Conservation (phyloP, 371 early-diverging fungal genomes). For the Syncephalis fuscata region DNA sequence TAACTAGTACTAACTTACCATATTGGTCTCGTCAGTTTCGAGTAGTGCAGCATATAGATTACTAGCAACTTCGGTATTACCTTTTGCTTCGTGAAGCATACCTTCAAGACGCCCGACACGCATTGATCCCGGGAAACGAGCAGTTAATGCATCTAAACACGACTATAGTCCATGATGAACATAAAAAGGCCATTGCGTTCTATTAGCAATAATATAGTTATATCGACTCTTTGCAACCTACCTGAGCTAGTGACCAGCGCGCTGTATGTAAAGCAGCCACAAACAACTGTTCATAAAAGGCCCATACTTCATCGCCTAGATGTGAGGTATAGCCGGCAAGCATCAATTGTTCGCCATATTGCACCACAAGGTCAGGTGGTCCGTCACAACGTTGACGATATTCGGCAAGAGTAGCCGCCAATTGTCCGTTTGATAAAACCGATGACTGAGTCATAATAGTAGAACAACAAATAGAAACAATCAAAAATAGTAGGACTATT, state of each 20-base stretch:
- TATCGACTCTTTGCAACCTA: conserved; percentile 13
- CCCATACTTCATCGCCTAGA: conserved; percentile 41
- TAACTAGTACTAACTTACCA: conserved; percentile 17
- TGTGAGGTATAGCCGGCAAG: conserved; percentile 12
- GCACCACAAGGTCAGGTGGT: conserved; percentile 20
- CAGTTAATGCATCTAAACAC: conserved; percentile 36
- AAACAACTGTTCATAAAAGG: conserved; percentile 64
- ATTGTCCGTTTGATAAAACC: no score
- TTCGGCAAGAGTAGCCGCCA: no score
- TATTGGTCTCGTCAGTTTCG: conserved; percentile 43
- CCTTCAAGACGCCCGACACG: conserved; percentile 46
- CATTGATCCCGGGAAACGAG: conserved; percentile 42
- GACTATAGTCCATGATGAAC: no score
- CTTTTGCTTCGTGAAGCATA: conserved; percentile 52
- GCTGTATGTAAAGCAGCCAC: conserved; percentile 64
- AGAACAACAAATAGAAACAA: no score
- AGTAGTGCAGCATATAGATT: conserved; percentile 39
- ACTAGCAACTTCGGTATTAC: conserved; percentile 42
- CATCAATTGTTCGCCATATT: conserved; percentile 15
- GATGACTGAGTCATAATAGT: no score
- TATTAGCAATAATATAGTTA: conserved; percentile 1
- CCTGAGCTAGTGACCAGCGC: conserved; percentile 37
- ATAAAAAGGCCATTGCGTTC: background rate
- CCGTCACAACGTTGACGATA: conserved; percentile 9
- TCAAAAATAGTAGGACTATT: no score